phyloP scores from a whole-genome alignment of 768 basidiomycete genomes.

The Podaxis sp. region DNA sequence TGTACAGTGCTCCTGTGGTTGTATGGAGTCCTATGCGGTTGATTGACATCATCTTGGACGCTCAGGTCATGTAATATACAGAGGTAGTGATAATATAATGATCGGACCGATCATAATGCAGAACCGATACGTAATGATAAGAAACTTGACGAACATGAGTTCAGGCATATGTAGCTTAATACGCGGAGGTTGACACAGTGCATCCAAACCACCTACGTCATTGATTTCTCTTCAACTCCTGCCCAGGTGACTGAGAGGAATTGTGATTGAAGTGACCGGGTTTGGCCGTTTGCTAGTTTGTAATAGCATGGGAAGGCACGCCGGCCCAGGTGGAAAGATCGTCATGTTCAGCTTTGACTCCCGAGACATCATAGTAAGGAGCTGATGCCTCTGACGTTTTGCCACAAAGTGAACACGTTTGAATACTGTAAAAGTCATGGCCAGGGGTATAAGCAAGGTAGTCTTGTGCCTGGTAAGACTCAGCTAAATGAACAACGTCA shows the following conservation, averaged over 20 bases:
- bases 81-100: background rate
- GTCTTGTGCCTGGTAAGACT: background rate
- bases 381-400: background rate
- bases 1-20: slow-evolving; percentile 34
- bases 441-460: background rate
- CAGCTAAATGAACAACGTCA: background rate
- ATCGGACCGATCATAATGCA: background rate
- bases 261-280: no score
- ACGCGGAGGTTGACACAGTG: no score
- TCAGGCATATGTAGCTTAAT: no score
- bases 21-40: slow-evolving; percentile 31
- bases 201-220: no score
- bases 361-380: background rate
- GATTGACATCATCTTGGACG: background rate
- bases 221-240: no score
- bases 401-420: background rate
- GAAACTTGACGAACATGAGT: background rate
- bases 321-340: background rate
- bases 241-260: no score
- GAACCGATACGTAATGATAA: background rate
- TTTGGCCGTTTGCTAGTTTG: background rate
- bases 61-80: background rate
- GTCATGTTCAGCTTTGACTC: background rate
- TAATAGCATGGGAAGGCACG: background rate
- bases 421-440: background rate